Conservation (phyloP, 2,329 filamentous ascomycete genomes). For the Zymoseptoria brevis region DNA sequence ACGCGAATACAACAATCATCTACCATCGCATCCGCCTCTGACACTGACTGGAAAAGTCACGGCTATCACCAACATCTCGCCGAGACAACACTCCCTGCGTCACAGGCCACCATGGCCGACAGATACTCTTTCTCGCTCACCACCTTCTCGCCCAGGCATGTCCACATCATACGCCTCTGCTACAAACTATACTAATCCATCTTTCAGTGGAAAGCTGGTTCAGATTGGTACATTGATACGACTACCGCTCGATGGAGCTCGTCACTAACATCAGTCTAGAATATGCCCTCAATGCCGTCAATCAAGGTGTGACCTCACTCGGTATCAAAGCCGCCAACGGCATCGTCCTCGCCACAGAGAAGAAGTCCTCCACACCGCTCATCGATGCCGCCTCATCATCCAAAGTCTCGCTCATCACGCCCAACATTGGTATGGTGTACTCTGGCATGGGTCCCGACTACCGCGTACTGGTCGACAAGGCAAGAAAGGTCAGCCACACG, state of each 20-base stretch:
- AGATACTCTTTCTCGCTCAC: constrained; percentile 99
- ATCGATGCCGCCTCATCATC: constrained; percentile 91
- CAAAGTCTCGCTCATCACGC: constrained; percentile 96
- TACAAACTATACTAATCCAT: constrained; percentile 37
- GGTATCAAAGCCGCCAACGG: constrained; percentile 99
- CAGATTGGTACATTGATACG: constrained; percentile 68
- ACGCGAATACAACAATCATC: neutral
- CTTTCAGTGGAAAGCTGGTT: constrained; percentile 84
- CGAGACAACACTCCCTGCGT: neutral
- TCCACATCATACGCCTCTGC: constrained; percentile 11
- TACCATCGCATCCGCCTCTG: neutral
- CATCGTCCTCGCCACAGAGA: constrained; percentile 97
- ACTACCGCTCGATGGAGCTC: neutral
- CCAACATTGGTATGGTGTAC: constrained; percentile 99
- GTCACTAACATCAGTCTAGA: constrained; percentile 47
- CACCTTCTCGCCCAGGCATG: constrained; percentile 97
- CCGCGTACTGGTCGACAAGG: constrained; percentile 92
- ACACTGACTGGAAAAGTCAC: neutral
- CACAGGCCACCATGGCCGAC: constrained; percentile 68
- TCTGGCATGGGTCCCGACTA: constrained; percentile 99
- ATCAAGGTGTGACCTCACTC: constrained; percentile 95
- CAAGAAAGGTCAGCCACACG: constrained; percentile 95
- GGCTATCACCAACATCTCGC: neutral
- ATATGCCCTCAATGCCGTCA: constrained; percentile 98
- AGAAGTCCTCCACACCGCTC: constrained; percentile 96